phyloP scores from a whole-genome alignment of 495 filamentous ascomycete genomes.

The Penicillium subrubescens region DNA sequence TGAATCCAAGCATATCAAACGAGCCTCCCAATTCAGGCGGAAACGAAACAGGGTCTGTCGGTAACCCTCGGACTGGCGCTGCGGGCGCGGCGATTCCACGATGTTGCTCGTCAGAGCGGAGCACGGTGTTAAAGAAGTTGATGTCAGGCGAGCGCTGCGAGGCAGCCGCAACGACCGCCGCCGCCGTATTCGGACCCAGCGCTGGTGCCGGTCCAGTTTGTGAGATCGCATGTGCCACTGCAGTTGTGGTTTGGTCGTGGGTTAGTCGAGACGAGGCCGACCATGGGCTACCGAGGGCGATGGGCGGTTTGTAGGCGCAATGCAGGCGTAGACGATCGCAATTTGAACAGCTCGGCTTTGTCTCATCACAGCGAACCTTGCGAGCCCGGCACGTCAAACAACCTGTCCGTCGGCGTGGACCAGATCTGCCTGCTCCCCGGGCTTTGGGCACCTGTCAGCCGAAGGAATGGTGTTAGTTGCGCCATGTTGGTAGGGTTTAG shows the following conservation, averaged over 20 bases:
- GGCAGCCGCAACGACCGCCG: conserved; percentile 14
- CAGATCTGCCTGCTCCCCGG: conserved; percentile 42
- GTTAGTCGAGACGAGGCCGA: conserved; percentile 14
- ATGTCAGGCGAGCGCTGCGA: conserved; percentile 25
- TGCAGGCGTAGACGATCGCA: conserved; percentile 41
- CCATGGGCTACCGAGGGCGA: conserved; percentile 12
- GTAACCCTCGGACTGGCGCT: conserved; percentile 12
- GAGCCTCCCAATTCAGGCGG: conserved; percentile 21
- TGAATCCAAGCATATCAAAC: conserved; percentile 46
- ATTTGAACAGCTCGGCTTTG: conserved; percentile 42
- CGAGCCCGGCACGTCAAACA: conserved; percentile 49
- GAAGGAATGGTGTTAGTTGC: conserved; percentile 41
- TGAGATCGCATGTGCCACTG: conserved; percentile 12
- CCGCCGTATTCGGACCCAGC: conserved; percentile 9
- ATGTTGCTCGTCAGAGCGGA: conserved; percentile 31
- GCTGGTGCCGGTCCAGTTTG: conserved; percentile 20
- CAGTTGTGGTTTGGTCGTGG: conserved; percentile 4
- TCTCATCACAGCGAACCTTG: conserved; percentile 50
- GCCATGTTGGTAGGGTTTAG: background rate
- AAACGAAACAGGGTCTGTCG: conserved; percentile 19
- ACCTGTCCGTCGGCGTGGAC: conserved; percentile 46
- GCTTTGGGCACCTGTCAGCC: conserved; percentile 35
- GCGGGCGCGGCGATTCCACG: conserved; percentile 18
- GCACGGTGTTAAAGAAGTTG: conserved; percentile 40
- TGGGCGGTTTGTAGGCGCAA: conserved; percentile 37